Conservation (phyloP, 2,329 filamentous ascomycete genomes). For the Torrubiellomyces zombiae region DNA sequence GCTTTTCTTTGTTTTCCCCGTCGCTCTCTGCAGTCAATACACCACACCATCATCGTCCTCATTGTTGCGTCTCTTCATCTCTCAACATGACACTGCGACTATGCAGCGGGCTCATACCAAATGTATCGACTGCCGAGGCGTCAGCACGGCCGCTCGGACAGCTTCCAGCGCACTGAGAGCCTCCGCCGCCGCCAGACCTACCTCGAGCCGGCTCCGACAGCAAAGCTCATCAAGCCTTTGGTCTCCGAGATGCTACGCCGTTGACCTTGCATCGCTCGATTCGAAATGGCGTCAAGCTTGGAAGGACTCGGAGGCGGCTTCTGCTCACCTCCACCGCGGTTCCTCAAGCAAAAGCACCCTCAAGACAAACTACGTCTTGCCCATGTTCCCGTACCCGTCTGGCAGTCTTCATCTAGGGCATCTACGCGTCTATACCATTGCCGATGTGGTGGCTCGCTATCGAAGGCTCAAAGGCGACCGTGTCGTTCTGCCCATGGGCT, state of each 20-base stretch:
- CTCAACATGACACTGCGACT: conserved; percentile 8
- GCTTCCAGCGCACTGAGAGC: conserved; percentile 3
- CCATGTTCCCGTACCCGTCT: conserved; percentile 91
- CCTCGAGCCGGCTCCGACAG: neutral
- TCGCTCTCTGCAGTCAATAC: too few species aligned
- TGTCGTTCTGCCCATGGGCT: conserved; percentile 80
- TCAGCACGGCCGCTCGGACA: conserved; percentile 3
- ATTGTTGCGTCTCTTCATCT: neutral
- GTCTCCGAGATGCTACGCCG: conserved; percentile 19
- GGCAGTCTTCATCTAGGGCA: conserved; percentile 77
- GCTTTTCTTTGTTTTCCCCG: too few species aligned
- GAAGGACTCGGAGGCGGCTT: conserved; percentile 11
- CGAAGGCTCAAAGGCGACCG: conserved; percentile 56
- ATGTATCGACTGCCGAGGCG: conserved; percentile 8
- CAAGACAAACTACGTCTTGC: conserved; percentile 47
- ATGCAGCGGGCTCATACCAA: conserved; percentile 14
- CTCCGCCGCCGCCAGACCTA: conserved; percentile 1
- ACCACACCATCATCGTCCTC: too few species aligned
- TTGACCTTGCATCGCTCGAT: conserved; percentile 29
- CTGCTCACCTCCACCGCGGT: conserved; percentile 6
- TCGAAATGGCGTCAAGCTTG: conserved; percentile 35
- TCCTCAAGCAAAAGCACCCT: conserved; percentile 14
- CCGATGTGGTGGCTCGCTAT: conserved; percentile 68
- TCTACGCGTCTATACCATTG: conserved; percentile 77
- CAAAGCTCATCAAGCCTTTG: neutral